Percentiles rank a stretch among this genome's conserved stretches.
Evolutionary conservation across 2,329 filamentous ascomycete species (phyloP).

Genomic region (Delphinella strobiligena): DNA sequence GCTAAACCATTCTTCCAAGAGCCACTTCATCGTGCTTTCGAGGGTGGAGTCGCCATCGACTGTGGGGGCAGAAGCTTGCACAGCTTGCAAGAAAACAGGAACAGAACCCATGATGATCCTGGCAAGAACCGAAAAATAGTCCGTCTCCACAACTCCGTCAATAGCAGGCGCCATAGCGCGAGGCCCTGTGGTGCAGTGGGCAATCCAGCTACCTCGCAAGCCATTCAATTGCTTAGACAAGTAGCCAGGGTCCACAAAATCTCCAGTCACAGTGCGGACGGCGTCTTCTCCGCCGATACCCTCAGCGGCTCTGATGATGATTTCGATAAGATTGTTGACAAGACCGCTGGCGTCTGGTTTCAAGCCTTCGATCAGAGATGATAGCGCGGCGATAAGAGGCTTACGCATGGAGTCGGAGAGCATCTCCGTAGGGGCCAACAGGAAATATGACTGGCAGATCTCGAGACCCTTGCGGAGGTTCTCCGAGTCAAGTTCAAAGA

Average conservation of each 20-base stretch:
- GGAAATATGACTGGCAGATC: conserved; percentile 37
- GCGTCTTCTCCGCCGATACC: conserved; percentile 37
- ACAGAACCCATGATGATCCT: conserved; percentile 67
- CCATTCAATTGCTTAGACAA: conserved; percentile 41
- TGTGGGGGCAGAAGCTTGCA: conserved; percentile 24
- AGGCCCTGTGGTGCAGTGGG: conserved; percentile 72
- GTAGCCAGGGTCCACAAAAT: conserved; percentile 46
- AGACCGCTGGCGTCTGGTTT: conserved; percentile 36
- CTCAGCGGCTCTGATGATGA: conserved; percentile 38
- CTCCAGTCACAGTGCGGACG: conserved; percentile 38
- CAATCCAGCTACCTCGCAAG: conserved; percentile 42
- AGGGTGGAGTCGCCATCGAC: conserved; percentile 13
- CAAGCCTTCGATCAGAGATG: conserved; percentile 31
- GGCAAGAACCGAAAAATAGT: conserved; percentile 75
- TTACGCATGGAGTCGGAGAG: conserved; percentile 30
- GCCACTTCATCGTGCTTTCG: conserved; percentile 31
- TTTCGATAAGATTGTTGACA: conserved; percentile 34
- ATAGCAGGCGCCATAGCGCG: conserved; percentile 58
- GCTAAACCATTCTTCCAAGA: conserved; percentile 51
- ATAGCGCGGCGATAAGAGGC: conserved; percentile 26
- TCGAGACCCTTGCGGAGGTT: conserved; percentile 35
- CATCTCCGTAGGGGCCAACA: conserved; percentile 35
- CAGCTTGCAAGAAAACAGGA: conserved; percentile 47
- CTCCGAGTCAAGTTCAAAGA: conserved; percentile 38
- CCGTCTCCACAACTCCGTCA: conserved; percentile 63